Conservation (phyloP, 345 rosid species). For the Eucalyptus paniculata region DNA sequence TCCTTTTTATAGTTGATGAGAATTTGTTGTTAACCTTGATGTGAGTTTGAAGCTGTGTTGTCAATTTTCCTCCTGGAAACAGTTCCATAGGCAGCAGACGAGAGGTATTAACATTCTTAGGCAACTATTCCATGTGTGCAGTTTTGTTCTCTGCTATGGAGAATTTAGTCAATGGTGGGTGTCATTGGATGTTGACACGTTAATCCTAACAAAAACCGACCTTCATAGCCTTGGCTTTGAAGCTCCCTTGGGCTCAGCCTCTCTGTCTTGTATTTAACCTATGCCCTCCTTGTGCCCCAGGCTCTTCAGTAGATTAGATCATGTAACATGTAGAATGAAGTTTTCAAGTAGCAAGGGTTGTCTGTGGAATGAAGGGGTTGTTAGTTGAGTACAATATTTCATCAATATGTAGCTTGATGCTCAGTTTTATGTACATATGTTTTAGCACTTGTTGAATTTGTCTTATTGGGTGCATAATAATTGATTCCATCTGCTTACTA, state of each 20-base stretch:
- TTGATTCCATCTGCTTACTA: background rate
- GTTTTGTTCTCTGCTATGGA: background rate
- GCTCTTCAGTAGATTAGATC: background rate
- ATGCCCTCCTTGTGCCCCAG: background rate
- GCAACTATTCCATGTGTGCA: background rate
- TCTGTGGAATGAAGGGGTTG: background rate
- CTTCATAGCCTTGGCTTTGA: background rate
- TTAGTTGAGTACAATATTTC: background rate
- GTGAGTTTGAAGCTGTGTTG: background rate
- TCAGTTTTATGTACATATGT: background rate
- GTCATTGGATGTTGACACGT: background rate
- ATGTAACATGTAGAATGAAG: background rate
- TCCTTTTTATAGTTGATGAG: background rate
- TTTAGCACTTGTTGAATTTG: background rate
- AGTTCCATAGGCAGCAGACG: background rate
- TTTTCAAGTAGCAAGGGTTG: background rate
- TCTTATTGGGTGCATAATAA: background rate
- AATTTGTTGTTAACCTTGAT: background rate
- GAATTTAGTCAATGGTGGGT: background rate
- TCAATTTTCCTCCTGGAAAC: background rate
- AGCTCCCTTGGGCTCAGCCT: background rate
- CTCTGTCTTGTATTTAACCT: background rate
- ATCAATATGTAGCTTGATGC: background rate
- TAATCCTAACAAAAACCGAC: background rate
- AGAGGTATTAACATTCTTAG: background rate